Conservation (phyloP, 2,329 filamentous ascomycete genomes). For the Phaeosphaeriaceae sp. region DNA sequence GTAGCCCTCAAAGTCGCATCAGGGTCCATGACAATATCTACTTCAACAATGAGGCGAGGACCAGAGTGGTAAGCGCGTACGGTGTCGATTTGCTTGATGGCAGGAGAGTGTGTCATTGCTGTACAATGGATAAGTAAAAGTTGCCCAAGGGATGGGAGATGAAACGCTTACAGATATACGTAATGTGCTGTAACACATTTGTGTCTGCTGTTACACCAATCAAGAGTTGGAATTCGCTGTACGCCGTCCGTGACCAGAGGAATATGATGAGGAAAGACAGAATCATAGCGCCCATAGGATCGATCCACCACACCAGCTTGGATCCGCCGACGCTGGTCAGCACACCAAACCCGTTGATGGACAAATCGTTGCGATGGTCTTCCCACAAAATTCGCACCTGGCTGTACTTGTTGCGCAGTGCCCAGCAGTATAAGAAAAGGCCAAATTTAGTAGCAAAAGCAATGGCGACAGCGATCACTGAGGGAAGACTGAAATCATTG, state of each 20-base stretch:
- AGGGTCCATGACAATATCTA: slow-evolving; percentile 93
- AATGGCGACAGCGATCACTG: slow-evolving; percentile 81
- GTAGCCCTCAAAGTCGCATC: slow-evolving; percentile 74
- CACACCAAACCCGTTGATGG: slow-evolving; percentile 94
- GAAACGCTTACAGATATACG: slow-evolving; percentile 75
- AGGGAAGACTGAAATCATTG: slow-evolving; percentile 77
- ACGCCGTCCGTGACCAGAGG: slow-evolving; percentile 86
- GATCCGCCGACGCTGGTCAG: slow-evolving; percentile 88
- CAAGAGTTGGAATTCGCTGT: slow-evolving; percentile 85
- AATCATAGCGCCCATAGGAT: slow-evolving; percentile 87
- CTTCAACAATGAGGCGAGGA: slow-evolving; percentile 87
- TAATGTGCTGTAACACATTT: slow-evolving; percentile 89
- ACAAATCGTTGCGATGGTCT: slow-evolving; percentile 95
- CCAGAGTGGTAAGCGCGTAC: slow-evolving; percentile 93
- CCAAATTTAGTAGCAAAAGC: slow-evolving; percentile 84
- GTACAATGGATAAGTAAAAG: neutral
- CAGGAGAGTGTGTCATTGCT: slow-evolving; percentile 83
- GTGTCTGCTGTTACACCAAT: slow-evolving; percentile 88
- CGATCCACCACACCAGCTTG: slow-evolving; percentile 92
- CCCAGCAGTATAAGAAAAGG: slow-evolving; percentile 92
- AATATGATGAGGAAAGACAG: slow-evolving; percentile 78
- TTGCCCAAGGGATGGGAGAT: neutral
- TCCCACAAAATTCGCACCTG: slow-evolving; percentile 94
- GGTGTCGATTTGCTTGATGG: slow-evolving; percentile 86
- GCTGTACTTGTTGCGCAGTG: slow-evolving; percentile 86